phyloP scores from a whole-genome alignment of 169 alveolate species.

The Eimeria praecox region DNA sequence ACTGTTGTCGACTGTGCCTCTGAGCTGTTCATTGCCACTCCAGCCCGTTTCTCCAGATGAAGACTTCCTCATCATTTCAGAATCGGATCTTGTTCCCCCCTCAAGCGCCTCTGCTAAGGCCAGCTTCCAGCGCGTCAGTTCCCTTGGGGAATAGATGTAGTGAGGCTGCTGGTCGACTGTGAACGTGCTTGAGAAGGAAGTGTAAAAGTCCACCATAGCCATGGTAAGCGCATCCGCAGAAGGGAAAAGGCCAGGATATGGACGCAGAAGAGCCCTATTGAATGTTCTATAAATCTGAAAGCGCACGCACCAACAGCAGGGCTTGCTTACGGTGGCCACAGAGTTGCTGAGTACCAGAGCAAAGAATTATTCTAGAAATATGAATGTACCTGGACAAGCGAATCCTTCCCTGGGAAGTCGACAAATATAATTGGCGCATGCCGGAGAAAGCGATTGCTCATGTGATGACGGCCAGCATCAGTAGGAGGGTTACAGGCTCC shows the following conservation, averaged over 20 bases:
- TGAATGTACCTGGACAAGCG: constrained; percentile 93
- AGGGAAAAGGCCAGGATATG: constrained; percentile 82
- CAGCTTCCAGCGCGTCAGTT: constrained; percentile 98
- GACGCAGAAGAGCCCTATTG: constrained; percentile 96
- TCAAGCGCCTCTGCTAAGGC: constrained; percentile 81
- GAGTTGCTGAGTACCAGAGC: neutral
- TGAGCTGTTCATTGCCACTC: neutral
- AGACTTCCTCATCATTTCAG: neutral
- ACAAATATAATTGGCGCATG: constrained; percentile 97
- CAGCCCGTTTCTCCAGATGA: constrained; percentile 22
- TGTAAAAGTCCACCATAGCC: constrained; percentile 98
- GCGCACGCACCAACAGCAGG: neutral
- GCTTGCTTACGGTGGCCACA: neutral
- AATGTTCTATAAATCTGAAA: constrained; percentile 94
- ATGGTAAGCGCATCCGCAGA: constrained; percentile 96
- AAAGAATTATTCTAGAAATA: neutral
- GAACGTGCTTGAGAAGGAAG: constrained; percentile 93
- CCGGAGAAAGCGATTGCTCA: constrained; percentile 97
- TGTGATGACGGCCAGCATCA: constrained; percentile 98
- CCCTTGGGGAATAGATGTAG: constrained; percentile 99
- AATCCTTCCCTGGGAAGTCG: constrained; percentile 99
- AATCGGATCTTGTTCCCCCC: constrained; percentile 17
- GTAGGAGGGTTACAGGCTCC: constrained; percentile 99
- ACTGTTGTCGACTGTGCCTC: neutral
- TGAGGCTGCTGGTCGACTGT: constrained; percentile 98